Evolutionary conservation across 1,284 basidiomycete species (phyloP).

Genomic region (Anthracocystis walkeri): DNA sequence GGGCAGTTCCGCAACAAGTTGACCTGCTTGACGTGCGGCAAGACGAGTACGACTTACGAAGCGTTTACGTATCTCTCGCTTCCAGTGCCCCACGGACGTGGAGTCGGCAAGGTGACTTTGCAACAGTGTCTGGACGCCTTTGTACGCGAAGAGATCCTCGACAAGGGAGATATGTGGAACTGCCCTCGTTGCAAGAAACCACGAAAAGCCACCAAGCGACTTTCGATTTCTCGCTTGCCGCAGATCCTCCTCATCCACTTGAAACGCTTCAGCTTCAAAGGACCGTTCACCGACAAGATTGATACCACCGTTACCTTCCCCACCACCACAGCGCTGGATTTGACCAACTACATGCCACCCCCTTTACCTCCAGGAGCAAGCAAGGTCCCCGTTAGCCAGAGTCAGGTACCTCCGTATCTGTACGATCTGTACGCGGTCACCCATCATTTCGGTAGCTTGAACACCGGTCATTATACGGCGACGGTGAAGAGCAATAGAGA

Average conservation of each 20-base stretch:
- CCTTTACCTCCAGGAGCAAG: constrained; percentile 61
- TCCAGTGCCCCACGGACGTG: constrained; percentile 71
- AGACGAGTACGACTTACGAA: constrained; percentile 97
- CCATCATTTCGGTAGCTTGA: constrained; percentile 69
- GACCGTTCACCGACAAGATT: constrained; percentile 90
- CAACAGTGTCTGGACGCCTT: constrained; percentile 89
- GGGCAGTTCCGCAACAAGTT: constrained; percentile 68
- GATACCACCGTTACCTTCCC: constrained; percentile 76
- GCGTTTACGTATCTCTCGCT: constrained; percentile 70
- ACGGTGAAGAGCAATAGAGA: constrained; percentile 57
- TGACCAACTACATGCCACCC: constrained; percentile 89
- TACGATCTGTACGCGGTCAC: constrained; percentile 71
- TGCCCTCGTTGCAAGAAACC: constrained; percentile 87
- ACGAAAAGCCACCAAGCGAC: constrained; percentile 82
- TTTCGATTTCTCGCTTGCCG: constrained; percentile 90
- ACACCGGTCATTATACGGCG: constrained; percentile 69
- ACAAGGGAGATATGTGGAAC: constrained; percentile 94
- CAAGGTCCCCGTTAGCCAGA: constrained; percentile 35
- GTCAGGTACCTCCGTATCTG: constrained; percentile 67
- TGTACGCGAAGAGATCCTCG: constrained; percentile 88
- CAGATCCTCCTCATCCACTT: constrained; percentile 93
- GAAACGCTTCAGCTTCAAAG: constrained; percentile 92
- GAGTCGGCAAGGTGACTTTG: constrained; percentile 78
- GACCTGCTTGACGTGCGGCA: constrained; percentile 66
- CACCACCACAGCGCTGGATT: constrained; percentile 78